A percentile compares a stretch with the other conserved stretches of the same genome.
phyloP scores from a whole-genome alignment of 768 basidiomycete species.

The Boletus rubescentipes region DNA sequence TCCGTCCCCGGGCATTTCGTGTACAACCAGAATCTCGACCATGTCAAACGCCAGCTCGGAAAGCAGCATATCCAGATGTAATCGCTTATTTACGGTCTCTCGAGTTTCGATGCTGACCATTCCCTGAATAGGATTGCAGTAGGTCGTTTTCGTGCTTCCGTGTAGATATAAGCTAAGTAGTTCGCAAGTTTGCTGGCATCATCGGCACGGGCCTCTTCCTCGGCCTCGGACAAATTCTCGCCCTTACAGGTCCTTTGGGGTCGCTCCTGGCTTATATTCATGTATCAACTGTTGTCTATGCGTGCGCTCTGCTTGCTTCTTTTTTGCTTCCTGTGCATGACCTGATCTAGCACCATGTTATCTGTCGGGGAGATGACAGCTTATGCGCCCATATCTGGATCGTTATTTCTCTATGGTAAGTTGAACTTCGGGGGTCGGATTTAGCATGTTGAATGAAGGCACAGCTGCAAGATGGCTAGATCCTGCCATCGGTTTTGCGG shows the following conservation, averaged over 20 bases:
- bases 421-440: not conserved
- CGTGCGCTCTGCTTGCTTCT: conserved; percentile 15
- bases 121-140: conserved; percentile 19
- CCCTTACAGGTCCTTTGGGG: conserved; percentile 28
- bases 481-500: conserved; percentile 32
- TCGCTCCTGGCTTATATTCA: conserved; percentile 29
- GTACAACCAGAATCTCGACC: conserved; percentile 14
- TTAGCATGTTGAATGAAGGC: not conserved
- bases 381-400: conserved; percentile 30
- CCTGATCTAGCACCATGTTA: conserved; percentile 24
- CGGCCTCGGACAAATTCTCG: conserved; percentile 31
- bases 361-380: conserved; percentile 32
- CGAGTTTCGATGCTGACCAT: not conserved
- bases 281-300: conserved; percentile 28
- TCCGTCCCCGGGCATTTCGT: conserved; percentile 7
- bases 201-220: conserved; percentile 34
- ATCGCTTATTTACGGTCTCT: not conserved
- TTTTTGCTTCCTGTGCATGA: not conserved
- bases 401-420: conserved; percentile 29
- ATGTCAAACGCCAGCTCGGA: conserved; percentile 21
- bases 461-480: conserved; percentile 34
- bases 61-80: conserved; percentile 24
- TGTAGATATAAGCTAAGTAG: not conserved
- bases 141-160: not conserved
- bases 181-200: conserved; percentile 26